Evolutionary conservation across 2,329 filamentous ascomycete species (phyloP), one percentile per base, ranked within the genome.

Genomic region (Metarhizium brunneum): DNA sequence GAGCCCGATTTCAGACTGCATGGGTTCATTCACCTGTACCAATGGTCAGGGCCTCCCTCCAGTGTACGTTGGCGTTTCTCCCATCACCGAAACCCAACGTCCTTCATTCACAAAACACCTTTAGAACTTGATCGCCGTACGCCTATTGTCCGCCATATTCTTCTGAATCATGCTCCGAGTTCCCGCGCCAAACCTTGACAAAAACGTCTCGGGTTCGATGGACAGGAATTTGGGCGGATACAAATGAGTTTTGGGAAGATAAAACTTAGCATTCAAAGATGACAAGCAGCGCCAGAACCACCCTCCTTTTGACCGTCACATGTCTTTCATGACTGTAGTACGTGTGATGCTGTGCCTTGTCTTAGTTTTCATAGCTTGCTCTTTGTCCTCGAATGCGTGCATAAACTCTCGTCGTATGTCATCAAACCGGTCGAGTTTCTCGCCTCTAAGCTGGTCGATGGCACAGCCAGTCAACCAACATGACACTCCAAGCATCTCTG

Each of bases 241-340:
- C n/a, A 58, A 43, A 53, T 60, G 57, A n/a, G n/a, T 52, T 30
- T 56, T 51, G 18, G 57, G 51, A 14, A 60, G 54, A 20, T 53
- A 54, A 47, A 57, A 60, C 55, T 56, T 58, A 7, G 57, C 57
- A 54, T 60, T 58, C 10, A 56, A 16, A 25, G 56, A 58, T 6
- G 54, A 54, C 18, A 59, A 25, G 25, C 56, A 47, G n/a, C 36
- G 13, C 61, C 60, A 63, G 52, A 61, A 61, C 61, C 60, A 63
- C 38, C 57, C 56, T 52, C 57, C 58, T 54, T 61, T 61, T 2
- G 58, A 58, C 16, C 59, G 38, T 59, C 58, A 63, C 52, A 56
- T 59, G 16, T 61, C 53, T 25, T 59, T 49, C 57, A 62, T 61
- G n/a, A 59, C 25, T 16, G 42, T 52, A 1, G 60, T 55, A 11